Evolutionary conservation across 1,139 yeast species (phyloP).

Genomic region (Blastobotrys buckinghamii): DNA sequence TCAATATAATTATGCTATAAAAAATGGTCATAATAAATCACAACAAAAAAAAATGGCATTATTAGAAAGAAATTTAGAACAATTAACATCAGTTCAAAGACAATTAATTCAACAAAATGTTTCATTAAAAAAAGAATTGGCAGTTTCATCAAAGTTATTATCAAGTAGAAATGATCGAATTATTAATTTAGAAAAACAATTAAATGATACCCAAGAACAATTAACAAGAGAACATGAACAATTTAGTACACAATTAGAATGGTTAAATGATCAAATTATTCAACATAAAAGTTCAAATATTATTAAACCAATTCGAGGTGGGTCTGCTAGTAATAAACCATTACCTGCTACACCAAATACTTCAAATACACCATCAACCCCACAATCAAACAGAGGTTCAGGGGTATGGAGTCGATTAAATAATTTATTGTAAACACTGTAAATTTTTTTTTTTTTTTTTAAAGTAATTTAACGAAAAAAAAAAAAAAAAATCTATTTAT

Average conservation of each 20-base stretch:
- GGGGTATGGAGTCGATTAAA: slow-evolving; percentile 10
- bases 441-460: too few species aligned
- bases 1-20: slow-evolving; percentile 31
- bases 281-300: slow-evolving; percentile 34
- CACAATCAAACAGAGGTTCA: not conserved
- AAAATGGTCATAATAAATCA: slow-evolving; percentile 27
- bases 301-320: slow-evolving; percentile 61
- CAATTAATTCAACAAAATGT: slow-evolving; percentile 46
- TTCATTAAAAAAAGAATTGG: slow-evolving; percentile 41
- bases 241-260: slow-evolving; percentile 47
- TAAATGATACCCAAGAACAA: slow-evolving; percentile 47
- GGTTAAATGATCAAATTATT: slow-evolving; percentile 25
- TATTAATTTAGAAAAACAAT: slow-evolving; percentile 45
- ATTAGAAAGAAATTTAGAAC: slow-evolving; percentile 43
- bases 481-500: not conserved
- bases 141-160: slow-evolving; percentile 52
- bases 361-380: too few species aligned
- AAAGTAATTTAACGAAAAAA: not conserved
- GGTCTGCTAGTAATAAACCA: not conserved
- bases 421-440: not conserved
- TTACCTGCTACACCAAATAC: not conserved
- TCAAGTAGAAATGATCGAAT: slow-evolving; percentile 58
- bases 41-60: slow-evolving; percentile 37
- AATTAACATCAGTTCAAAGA: slow-evolving; percentile 38
- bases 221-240: slow-evolving; percentile 47